These are phyloP conservation scores for Trichomonas vaginalis DNA, from an alignment of 208 protist species.

Conservation along the genomic window DNA sequence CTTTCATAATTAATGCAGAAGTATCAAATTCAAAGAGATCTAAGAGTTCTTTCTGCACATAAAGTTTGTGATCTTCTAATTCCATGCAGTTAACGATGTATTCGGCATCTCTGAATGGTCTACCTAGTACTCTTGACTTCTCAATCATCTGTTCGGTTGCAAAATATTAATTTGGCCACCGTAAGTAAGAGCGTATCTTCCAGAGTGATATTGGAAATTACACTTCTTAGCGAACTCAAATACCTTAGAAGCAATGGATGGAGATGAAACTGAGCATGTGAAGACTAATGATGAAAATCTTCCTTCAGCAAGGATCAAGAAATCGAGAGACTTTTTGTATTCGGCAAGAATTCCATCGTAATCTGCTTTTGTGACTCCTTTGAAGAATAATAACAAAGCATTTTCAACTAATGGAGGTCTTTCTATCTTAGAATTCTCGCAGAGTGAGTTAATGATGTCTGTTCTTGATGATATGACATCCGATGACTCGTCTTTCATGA, in stretches of 20 bases:
- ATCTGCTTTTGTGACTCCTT: not conserved
- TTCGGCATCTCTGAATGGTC: not conserved
- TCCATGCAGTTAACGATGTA: not conserved
- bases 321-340: not conserved
- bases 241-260: not conserved
- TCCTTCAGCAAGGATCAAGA: not conserved
- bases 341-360: not conserved
- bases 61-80: not conserved
- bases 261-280: too few species aligned
- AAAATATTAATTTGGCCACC: not conserved
- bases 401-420: not conserved
- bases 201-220: not conserved
- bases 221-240: not conserved
- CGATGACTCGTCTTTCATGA: not conserved
- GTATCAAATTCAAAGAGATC: not conserved
- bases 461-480: not conserved
- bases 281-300: not conserved
- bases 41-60: not conserved
- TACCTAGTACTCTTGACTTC: not conserved
- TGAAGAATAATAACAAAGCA: not conserved
- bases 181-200: not conserved
- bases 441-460: not conserved
- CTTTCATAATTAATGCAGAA: not conserved
- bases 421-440: not conserved
- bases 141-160: not conserved